phyloP scores from a whole-genome alignment of 208 protist genomes.

The Trypanosoma theileri region DNA sequence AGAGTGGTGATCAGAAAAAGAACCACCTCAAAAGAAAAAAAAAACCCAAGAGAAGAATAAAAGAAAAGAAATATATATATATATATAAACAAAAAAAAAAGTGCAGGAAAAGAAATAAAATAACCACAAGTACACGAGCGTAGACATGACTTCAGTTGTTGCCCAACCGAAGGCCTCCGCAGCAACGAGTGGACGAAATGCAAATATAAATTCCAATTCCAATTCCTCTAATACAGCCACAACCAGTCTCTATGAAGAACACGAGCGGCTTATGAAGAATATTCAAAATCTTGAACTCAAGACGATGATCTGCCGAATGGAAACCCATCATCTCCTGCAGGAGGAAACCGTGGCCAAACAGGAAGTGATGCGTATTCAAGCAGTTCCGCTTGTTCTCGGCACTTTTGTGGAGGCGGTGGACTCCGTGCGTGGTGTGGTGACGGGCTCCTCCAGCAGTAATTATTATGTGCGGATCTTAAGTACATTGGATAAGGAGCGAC shows the following conservation, averaged over 20 bases:
- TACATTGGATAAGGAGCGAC: conserved; percentile 96
- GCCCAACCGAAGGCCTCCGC: conserved; percentile 10
- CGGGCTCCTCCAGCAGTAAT: conserved; percentile 95
- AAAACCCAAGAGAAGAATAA: neutral
- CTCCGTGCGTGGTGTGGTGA: conserved; percentile 93
- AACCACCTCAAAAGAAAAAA: too few relatives aligned
- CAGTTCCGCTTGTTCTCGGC: conserved; percentile 99
- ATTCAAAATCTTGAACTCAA: conserved; percentile 85
- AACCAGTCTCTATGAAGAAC: conserved; percentile 70
- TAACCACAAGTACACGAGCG: too few relatives aligned
- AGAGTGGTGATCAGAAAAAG: too few relatives aligned
- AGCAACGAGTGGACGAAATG: too few relatives aligned
- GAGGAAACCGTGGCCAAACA: conserved; percentile 90
- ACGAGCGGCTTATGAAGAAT: conserved; percentile 64
- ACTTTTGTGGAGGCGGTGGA: conserved; percentile 99
- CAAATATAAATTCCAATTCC: too few relatives aligned
- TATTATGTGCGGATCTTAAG: conserved; percentile 98
- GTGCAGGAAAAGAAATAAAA: neutral
- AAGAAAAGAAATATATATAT: neutral
- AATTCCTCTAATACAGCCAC: neutral
- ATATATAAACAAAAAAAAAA: neutral
- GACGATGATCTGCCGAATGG: conserved; percentile 88
- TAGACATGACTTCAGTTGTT: conserved; percentile 20
- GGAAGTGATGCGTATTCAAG: conserved; percentile 98
- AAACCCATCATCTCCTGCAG: conserved; percentile 87